Base-by-base conservation (phyloP, 202 grass and related monocot genomes). In the Elaeis oleifera region DNA sequence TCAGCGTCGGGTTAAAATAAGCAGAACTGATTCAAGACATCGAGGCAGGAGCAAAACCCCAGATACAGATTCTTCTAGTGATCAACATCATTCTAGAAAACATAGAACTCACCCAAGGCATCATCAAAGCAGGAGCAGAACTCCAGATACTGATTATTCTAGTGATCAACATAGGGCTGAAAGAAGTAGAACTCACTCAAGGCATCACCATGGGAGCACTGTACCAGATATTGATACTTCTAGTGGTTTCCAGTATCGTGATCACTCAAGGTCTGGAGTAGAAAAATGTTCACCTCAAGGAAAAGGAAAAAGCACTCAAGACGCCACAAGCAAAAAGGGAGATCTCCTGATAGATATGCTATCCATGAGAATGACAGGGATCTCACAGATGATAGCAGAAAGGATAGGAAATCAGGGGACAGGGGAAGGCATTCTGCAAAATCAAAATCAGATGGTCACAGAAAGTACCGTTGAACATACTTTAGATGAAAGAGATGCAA, bases 271-370 rank as follows among this genome's bases (percentile, higher is more conserved):
- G 64, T 89, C 81, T 25, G 78, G 71, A 54, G 52, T 58, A 56
- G 69, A 76, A 59, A 78, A 56, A 73, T 70, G 75, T 50, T 69
- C 65, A 63, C 76, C 64, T 60, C 84, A 75, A 60, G 81, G 80
- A 54, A 83, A 73, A 83, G 79, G 20, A 88, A 65, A 85, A 84
- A 79, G 22, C 79, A 16, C 51, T 76, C 73, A 50, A 85, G 65
- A 58, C 81, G 77, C 23, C 69, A 53, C 23, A 86, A 81, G 57
- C 80, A 79, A 58, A 76, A 32, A 82, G 72, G 64, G 69, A 76
- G 77, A 71, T 75, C 67, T 58, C 51, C 54, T 64, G 59, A 61
- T 48, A 66, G 56, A 64, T 54, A 79, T 58, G 68, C 31, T 18
- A 25, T 15, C 9, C 2, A 26, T 51, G 63, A 52, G 15, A 16